Evolutionary conservation across 1,284 basidiomycete genomes (phyloP).

Genomic region (Inonotus hispidus): DNA sequence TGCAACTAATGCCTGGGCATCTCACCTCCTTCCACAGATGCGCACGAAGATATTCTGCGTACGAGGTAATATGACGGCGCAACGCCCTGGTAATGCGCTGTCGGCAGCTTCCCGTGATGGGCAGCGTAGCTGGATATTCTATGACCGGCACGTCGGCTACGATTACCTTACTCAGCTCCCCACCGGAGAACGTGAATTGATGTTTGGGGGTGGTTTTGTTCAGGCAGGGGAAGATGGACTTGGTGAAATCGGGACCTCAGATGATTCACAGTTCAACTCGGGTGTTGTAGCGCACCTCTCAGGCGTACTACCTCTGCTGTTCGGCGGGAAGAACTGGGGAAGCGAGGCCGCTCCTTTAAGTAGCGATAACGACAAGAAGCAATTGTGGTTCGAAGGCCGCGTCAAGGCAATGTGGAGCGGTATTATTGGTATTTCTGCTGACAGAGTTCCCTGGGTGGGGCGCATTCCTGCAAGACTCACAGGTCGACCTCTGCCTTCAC

Average conservation of each 20-base stretch:
- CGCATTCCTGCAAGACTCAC: constrained; percentile 37
- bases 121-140: constrained; percentile 53
- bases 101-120: constrained; percentile 30
- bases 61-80: constrained; percentile 63
- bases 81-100: constrained; percentile 41
- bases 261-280: constrained; percentile 41
- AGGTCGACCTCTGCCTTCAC: constrained; percentile 27
- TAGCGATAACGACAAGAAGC: constrained; percentile 4
- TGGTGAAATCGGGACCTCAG: constrained; percentile 36
- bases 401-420: constrained; percentile 56
- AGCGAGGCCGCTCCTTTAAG: constrained; percentile 21
- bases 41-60: constrained; percentile 37
- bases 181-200: constrained; percentile 44
- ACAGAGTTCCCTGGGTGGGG: constrained; percentile 53
- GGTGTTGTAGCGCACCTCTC: constrained; percentile 40
- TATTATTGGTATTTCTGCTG: constrained; percentile 49
- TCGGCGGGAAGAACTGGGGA: constrained; percentile 37
- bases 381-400: constrained; percentile 31
- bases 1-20: constrained; percentile 74
- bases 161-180: constrained; percentile 75
- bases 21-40: constrained; percentile 45
- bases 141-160: constrained; percentile 41
- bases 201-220: constrained; percentile 54
- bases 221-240: constrained; percentile 28
- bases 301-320: constrained; percentile 43